phyloP scores from a whole-genome alignment of 352 stramenopile genomes.

The Phytophthora aleatoria region DNA sequence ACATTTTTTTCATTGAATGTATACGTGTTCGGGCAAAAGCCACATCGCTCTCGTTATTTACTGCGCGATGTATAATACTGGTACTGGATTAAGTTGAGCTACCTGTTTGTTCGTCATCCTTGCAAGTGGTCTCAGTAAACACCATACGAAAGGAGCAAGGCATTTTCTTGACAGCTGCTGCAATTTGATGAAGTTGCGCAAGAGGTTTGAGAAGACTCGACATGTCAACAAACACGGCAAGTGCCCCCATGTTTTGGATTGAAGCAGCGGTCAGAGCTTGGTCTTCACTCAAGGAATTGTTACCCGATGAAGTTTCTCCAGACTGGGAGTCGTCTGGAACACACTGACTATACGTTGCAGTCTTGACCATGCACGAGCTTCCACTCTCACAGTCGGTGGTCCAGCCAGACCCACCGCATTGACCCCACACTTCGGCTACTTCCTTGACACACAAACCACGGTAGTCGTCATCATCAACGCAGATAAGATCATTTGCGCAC shows the following conservation, averaged over 20 bases:
- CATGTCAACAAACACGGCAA: slow-evolving; percentile 12
- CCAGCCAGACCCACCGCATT: slow-evolving; percentile 39
- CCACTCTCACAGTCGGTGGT: slow-evolving; percentile 22
- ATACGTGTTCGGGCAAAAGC: not conserved
- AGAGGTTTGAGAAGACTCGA: slow-evolving; percentile 15
- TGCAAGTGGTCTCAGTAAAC: slow-evolving; percentile 8
- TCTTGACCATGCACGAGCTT: slow-evolving; percentile 21
- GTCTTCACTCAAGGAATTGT: not conserved
- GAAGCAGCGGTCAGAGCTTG: not conserved
- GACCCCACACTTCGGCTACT: slow-evolving; percentile 25
- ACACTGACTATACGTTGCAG: slow-evolving; percentile 38
- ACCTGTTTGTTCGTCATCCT: not conserved
- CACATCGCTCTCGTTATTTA: not conserved
- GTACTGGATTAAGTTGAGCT: not conserved
- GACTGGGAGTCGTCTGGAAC: slow-evolving; percentile 12
- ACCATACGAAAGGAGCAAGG: slow-evolving; percentile 14
- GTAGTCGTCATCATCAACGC: slow-evolving; percentile 33
- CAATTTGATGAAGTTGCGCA: slow-evolving; percentile 8
- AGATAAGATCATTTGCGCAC: slow-evolving; percentile 28
- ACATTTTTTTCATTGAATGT: slow-evolving; percentile 1
- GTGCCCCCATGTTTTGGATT: not conserved
- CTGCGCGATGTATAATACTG: too few relatives aligned
- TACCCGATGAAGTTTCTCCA: not conserved
- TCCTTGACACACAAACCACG: slow-evolving; percentile 36
- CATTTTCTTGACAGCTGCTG: slow-evolving; percentile 1